These are phyloP conservation scores for Yamadazyma akitaensis DNA, from an alignment of 805 yeast genomes.

Conservation along the genomic window DNA sequence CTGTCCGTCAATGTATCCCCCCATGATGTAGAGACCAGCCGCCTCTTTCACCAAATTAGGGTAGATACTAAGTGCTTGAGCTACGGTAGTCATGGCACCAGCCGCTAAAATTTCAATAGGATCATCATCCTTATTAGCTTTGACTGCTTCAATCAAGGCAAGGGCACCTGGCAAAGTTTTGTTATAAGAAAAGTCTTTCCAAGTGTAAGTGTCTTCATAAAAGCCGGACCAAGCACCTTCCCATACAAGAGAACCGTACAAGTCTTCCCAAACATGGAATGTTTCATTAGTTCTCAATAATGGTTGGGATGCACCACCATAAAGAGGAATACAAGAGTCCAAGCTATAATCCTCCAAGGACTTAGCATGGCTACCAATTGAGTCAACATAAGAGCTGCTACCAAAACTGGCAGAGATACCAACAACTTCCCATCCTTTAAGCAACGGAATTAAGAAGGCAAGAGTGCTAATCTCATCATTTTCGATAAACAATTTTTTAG, in stretches of 20 bases:
- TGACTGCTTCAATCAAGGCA: conserved; percentile 40
- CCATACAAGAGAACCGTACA: conserved; percentile 41
- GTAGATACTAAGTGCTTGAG: conserved; percentile 41
- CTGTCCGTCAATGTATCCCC: conserved; percentile 43
- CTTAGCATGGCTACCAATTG: conserved; percentile 31
- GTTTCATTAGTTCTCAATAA: conserved; percentile 36
- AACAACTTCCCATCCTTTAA: conserved; percentile 37
- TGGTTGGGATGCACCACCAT: conserved; percentile 38
- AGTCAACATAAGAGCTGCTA: conserved; percentile 36
- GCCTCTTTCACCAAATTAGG: conserved; percentile 38
- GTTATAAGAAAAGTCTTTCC: conserved; percentile 29
- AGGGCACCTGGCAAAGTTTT: conserved; percentile 32
- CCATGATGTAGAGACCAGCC: conserved; percentile 41
- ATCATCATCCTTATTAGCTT: conserved; percentile 32
- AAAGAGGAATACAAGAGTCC: conserved; percentile 33
- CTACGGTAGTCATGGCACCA: conserved; percentile 43
- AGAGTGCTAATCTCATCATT: conserved; percentile 40
- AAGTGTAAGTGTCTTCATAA: conserved; percentile 29
- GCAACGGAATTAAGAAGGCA: conserved; percentile 34
- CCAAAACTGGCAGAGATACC: conserved; percentile 41
- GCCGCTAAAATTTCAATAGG: conserved; percentile 35
- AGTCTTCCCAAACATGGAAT: conserved; percentile 35
- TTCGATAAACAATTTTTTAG: conserved; percentile 35
- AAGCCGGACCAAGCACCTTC: conserved; percentile 36
- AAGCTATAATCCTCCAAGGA: conserved; percentile 30